Conservation (phyloP, 345 rosid species). For the Lenwebbia sp. region DNA sequence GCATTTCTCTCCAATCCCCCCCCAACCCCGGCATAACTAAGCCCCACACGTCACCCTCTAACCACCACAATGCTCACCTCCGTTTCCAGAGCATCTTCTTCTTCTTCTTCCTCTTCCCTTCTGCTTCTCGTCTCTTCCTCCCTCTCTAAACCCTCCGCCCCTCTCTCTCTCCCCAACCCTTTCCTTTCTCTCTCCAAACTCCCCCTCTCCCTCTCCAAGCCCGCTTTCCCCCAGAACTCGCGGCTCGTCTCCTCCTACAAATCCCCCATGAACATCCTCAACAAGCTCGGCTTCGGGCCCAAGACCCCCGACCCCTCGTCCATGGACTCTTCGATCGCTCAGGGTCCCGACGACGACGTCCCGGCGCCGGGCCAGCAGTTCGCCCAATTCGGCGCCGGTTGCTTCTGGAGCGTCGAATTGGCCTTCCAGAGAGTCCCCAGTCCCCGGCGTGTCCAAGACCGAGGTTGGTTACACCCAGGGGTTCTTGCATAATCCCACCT, state of each 20-base stretch:
- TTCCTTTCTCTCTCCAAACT: conserved; percentile 4
- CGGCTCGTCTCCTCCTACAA: conserved; percentile 10
- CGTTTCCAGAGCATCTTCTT: background rate
- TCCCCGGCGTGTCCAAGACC: conserved; percentile 62
- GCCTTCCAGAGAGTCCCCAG: conserved; percentile 69
- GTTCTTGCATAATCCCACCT: conserved; percentile 44
- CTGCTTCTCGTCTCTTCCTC: background rate
- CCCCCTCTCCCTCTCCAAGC: background rate
- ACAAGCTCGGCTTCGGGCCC: conserved; percentile 69
- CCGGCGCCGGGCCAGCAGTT: conserved; percentile 74
- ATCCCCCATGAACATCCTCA: conserved; percentile 77
- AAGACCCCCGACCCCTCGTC: conserved; percentile 28
- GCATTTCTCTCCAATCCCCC: background rate
- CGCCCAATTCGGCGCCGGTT: conserved; percentile 89
- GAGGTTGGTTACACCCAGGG: conserved; percentile 91
- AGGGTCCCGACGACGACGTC: conserved; percentile 56
- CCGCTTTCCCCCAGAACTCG: conserved; percentile 6
- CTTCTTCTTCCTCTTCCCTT: background rate
- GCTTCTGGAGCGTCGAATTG: conserved; percentile 95
- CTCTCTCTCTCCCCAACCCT: conserved; percentile 6
- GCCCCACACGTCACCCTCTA: background rate
- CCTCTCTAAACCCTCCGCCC: background rate
- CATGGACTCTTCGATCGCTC: conserved; percentile 58
- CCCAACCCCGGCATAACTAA: rapidly evolving
- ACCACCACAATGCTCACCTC: background rate